Base-by-base conservation (phyloP, 495 filamentous ascomycete species). In the Penicillium pulvis region DNA sequence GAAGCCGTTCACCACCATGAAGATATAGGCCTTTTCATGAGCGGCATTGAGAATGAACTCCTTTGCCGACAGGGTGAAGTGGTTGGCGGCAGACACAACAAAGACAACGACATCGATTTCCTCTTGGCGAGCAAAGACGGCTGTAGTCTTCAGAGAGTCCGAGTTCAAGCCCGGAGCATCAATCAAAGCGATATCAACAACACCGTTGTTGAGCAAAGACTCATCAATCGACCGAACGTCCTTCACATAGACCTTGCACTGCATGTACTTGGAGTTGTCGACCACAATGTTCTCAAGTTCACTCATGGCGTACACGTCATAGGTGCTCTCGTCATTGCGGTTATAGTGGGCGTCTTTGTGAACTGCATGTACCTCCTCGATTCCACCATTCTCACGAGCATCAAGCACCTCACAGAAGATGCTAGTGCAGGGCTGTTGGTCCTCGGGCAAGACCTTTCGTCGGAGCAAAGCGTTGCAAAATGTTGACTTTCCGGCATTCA, bases 71-170 rank as follows among this genome's bases (percentile, higher is more conserved):
- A 92, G 83, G 2, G 94, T 98, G 71, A 98, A 98, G 71, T 97
- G 95, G 64, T 98, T 98, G 41, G 92, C 92, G 14, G 95, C 94
- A 33, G 91, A 96, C 11, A 98, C 95, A 24, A 98, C 94, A 59
- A 98, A 98, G 1, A 98, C 94, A 20, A 98, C 95, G 5, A 98
- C 94, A 72, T 98, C 94, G 57, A 98, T 98, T 73, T 98, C 94
- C 70, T 98, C 94, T 72, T 98, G 93, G 41, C 94, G 82, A 28
- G 94, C 94, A 73, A 98, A 98, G 11, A 97, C 87, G 8, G 95
- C 94, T 0, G 94, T 98, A 1, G 94, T 98, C 75, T 97, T 97
- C 33, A 96, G 82, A 1, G 93, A 97, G 66, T 98, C 95, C 49
- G 87, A 90, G 73, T 98, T 98, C 52, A 98, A 80, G 35, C 94